A percentile compares a stretch with the other conserved stretches of the same genome.
Evolutionary conservation across 2,329 filamentous ascomycete genomes (phyloP).

Genomic region (Botrytis byssoidea): DNA sequence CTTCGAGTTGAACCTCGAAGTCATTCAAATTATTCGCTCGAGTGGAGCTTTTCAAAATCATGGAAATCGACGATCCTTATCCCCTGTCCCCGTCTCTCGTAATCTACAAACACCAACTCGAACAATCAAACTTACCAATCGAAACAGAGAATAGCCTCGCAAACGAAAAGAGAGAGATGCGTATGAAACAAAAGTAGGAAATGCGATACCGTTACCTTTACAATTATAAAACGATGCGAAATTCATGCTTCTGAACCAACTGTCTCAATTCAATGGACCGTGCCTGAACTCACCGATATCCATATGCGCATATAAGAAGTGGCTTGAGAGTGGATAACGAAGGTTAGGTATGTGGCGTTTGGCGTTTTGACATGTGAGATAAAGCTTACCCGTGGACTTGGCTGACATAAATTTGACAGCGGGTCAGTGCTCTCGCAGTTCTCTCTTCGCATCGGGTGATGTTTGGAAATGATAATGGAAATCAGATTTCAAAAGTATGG

Average conservation of each 20-base stretch:
- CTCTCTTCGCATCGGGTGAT: not conserved
- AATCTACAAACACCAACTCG: not conserved
- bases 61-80: conserved; percentile 10
- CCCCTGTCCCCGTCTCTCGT: not conserved
- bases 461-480: not conserved
- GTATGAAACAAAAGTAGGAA: not conserved
- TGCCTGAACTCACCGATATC: not conserved
- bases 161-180: not conserved
- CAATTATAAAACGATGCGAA: not conserved
- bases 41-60: conserved; percentile 9
- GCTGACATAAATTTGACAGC: not conserved
- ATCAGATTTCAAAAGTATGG: not conserved
- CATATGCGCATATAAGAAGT: not conserved
- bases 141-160: not conserved
- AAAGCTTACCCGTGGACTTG: not conserved
- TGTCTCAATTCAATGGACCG: not conserved
- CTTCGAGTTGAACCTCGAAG: conserved; percentile 7
- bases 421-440: not conserved
- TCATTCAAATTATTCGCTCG: conserved; percentile 11
- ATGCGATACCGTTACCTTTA: not conserved
- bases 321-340: not conserved
- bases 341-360: not conserved
- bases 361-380: not conserved
- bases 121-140: not conserved
- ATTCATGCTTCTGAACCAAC: not conserved